A percentile compares a stretch with the other conserved stretches of the same genome.
Conservation (phyloP, 441 rosid genomes). For the Biscutella laevigata region DNA sequence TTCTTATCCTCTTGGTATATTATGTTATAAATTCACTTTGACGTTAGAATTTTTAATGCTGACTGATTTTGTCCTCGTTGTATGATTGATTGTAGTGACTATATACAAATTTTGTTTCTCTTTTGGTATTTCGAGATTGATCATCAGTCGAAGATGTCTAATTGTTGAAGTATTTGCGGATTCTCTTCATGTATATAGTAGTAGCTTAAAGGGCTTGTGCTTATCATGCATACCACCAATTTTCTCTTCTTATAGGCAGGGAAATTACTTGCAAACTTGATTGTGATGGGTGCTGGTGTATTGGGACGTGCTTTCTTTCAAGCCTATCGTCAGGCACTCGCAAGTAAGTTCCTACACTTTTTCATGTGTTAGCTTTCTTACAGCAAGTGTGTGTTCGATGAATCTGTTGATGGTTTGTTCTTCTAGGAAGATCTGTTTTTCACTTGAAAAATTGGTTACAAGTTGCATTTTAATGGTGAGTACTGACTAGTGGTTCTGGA, state of each 20-base stretch:
- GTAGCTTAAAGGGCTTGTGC: conserved; percentile 1
- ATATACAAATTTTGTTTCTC: not conserved
- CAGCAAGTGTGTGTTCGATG: conserved; percentile 3
- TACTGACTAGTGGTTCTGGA: not conserved
- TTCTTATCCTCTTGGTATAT: not conserved
- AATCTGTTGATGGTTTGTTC: not conserved
- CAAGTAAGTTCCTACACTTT: conserved; percentile 41
- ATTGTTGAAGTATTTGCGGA: not conserved
- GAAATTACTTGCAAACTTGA: conserved; percentile 67
- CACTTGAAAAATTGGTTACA: not conserved
- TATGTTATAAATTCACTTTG: not conserved
- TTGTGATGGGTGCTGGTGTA: conserved; percentile 75
- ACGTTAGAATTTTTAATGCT: not conserved
- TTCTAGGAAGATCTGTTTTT: not conserved
- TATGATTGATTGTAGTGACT: not conserved
- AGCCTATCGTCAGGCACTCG: conserved; percentile 90
- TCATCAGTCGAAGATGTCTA: not conserved
- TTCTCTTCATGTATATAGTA: not conserved
- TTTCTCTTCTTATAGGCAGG: conserved; percentile 43
- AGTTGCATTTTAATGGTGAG: not conserved
- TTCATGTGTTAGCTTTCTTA: not conserved
- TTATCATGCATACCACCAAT: not conserved
- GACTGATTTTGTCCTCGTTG: not conserved
- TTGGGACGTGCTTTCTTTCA: conserved; percentile 71
- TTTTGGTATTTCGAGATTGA: not conserved